Conservation (phyloP, 2,329 filamentous ascomycete species). For the Rutstroemia sp. region DNA sequence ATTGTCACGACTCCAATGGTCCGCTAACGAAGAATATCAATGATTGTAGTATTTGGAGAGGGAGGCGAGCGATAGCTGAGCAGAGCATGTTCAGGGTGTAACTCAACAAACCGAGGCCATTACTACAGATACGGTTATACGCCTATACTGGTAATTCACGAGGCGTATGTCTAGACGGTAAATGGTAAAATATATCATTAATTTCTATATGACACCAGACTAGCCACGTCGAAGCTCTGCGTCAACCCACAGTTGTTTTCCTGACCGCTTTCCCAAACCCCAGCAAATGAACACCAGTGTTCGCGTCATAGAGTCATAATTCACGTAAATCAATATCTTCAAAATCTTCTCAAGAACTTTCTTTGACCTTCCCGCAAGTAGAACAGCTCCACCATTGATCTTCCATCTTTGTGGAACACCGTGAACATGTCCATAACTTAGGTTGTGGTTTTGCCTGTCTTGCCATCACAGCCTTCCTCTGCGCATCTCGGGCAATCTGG, state of each 20-base stretch:
- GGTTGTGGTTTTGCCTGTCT: slow-evolving; percentile 12
- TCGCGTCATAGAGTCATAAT: background rate
- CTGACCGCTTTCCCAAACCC: background rate
- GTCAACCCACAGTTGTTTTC: background rate
- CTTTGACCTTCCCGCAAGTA: slow-evolving; percentile 47
- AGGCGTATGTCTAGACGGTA: too few relatives aligned
- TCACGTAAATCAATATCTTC: background rate
- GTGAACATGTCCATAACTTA: slow-evolving; percentile 40
- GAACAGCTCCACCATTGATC: slow-evolving; percentile 51
- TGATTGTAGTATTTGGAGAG: too few relatives aligned
- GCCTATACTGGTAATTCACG: too few relatives aligned
- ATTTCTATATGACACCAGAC: too few relatives aligned
- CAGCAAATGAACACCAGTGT: background rate
- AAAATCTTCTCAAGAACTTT: slow-evolving; percentile 32
- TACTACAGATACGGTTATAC: too few relatives aligned
- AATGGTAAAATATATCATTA: too few relatives aligned
- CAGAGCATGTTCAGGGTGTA: too few relatives aligned
- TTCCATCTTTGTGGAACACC: slow-evolving; percentile 45
- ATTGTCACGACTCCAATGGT: too few relatives aligned
- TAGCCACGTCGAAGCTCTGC: too few relatives aligned
- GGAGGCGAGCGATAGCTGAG: too few relatives aligned
- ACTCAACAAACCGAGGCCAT: too few relatives aligned
- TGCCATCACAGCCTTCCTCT: slow-evolving; percentile 4
- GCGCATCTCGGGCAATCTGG: slow-evolving; percentile 14
- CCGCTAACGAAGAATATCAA: too few relatives aligned